These are phyloP conservation scores for Sphenostylis stenocarpa DNA, from an alignment of 306 rosid genomes.

Conservation along the genomic window DNA sequence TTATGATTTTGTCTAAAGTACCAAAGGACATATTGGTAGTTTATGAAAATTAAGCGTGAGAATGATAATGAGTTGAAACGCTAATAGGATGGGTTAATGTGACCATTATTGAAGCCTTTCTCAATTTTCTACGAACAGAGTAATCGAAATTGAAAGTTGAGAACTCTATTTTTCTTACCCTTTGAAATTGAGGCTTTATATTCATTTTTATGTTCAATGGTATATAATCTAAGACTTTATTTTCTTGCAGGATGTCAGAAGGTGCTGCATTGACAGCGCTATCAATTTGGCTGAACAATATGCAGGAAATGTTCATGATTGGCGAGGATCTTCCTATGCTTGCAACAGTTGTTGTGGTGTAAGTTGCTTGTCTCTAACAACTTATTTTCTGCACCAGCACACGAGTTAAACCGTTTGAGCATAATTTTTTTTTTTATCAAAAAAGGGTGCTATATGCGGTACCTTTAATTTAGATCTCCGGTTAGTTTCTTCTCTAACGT, in stretches of 20 bases:
- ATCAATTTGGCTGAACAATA: conserved; percentile 77
- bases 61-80: conserved; percentile 12
- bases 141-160: conserved; percentile 8
- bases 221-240: conserved; percentile 30
- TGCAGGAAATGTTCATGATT: conserved; percentile 66
- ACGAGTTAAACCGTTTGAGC: background rate
- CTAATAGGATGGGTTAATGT: background rate
- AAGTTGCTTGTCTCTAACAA: conserved; percentile 43
- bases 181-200: background rate
- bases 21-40: conserved; percentile 5
- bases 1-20: conserved; percentile 10
- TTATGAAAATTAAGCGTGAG: background rate
- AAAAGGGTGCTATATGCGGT: background rate
- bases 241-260: conserved; percentile 82
- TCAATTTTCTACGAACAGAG: background rate
- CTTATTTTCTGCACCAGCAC: conserved; percentile 23
- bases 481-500: conserved; percentile 32
- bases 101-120: conserved; percentile 19
- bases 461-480: background rate
- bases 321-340: conserved; percentile 78
- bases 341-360: conserved; percentile 87
- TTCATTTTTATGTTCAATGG: conserved; percentile 3
- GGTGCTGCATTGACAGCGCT: conserved; percentile 90
- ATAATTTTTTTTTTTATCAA: background rate
- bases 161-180: conserved; percentile 14